Percentiles rank a stretch among this genome's conserved stretches.
phyloP scores from a whole-genome alignment of 2,329 filamentous ascomycete species.

The Scortechinia acanthostroma region DNA sequence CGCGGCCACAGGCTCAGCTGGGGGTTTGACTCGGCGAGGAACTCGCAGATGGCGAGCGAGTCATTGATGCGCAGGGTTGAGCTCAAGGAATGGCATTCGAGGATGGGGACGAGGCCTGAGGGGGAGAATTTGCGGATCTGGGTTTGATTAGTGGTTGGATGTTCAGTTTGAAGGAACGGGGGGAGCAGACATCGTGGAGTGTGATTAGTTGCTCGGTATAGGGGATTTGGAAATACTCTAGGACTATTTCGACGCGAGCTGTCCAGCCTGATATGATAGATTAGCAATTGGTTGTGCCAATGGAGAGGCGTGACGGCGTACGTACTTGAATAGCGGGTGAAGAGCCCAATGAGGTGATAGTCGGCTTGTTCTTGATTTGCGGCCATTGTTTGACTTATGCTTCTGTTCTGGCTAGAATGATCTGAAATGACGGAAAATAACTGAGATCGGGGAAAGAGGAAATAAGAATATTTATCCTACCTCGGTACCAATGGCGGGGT shows the following conservation, averaged over 20 bases:
- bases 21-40: slow-evolving; percentile 18
- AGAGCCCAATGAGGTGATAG: slow-evolving; percentile 16
- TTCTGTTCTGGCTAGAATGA: no score
- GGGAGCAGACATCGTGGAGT: slow-evolving; percentile 12
- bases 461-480: no score
- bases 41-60: slow-evolving; percentile 20
- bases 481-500: no score
- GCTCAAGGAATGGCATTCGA: slow-evolving; percentile 13
- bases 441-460: no score
- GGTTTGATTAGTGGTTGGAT: slow-evolving; percentile 7
- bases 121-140: slow-evolving; percentile 13
- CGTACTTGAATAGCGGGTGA: slow-evolving; percentile 22
- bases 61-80: slow-evolving; percentile 14
- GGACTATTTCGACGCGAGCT: slow-evolving; percentile 16
- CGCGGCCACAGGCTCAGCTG: slow-evolving; percentile 17
- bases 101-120: slow-evolving; percentile 17
- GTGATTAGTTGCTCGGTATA: slow-evolving; percentile 13
- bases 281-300: slow-evolving; percentile 2
- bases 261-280: slow-evolving; percentile 22
- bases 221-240: slow-evolving; percentile 22
- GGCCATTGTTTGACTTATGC: no score
- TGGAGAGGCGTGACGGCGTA: neutral
- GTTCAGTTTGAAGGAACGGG: neutral
- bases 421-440: no score
- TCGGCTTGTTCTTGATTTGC: no score